phyloP scores from a whole-genome alignment of 148 eudicot genomes.

The Gaultheria prostrata region DNA sequence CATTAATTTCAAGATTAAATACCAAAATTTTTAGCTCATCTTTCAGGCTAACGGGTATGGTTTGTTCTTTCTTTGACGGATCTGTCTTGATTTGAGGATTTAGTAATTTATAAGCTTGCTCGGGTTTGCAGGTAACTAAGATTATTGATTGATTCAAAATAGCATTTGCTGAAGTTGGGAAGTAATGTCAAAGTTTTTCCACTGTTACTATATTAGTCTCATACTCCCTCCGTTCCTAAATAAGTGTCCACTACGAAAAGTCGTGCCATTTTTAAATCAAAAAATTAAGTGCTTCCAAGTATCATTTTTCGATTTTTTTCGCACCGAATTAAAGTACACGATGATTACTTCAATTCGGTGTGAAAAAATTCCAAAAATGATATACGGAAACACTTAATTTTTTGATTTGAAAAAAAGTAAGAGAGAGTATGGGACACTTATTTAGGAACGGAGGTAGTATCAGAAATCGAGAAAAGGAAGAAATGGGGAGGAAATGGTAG shows the following conservation, averaged over 20 bases:
- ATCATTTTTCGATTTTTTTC: too few species aligned
- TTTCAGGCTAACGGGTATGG: neutral
- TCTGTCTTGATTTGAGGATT: neutral
- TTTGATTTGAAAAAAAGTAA: too few species aligned
- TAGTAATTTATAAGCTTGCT: neutral
- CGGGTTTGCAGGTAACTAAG: neutral
- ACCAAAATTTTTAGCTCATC: neutral
- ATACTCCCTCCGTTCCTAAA: too few species aligned
- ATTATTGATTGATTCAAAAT: neutral
- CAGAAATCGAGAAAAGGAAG: neutral
- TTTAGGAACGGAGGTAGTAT: too few species aligned
- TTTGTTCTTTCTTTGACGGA: neutral
- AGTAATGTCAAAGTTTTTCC: neutral
- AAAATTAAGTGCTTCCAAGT: too few species aligned
- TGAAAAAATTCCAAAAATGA: too few species aligned
- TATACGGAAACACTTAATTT: too few species aligned
- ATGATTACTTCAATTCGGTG: too few species aligned
- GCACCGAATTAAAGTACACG: too few species aligned
- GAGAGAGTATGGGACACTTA: too few species aligned
- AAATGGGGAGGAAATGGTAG: neutral
- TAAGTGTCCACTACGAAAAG: too few species aligned
- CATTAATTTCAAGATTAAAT: neutral
- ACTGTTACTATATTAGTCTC: neutral
- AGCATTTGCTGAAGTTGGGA: neutral
- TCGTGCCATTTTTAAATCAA: too few species aligned